phyloP scores from a whole-genome alignment of 495 filamentous ascomycete species.

The Staphylotrichum tortipilum region DNA sequence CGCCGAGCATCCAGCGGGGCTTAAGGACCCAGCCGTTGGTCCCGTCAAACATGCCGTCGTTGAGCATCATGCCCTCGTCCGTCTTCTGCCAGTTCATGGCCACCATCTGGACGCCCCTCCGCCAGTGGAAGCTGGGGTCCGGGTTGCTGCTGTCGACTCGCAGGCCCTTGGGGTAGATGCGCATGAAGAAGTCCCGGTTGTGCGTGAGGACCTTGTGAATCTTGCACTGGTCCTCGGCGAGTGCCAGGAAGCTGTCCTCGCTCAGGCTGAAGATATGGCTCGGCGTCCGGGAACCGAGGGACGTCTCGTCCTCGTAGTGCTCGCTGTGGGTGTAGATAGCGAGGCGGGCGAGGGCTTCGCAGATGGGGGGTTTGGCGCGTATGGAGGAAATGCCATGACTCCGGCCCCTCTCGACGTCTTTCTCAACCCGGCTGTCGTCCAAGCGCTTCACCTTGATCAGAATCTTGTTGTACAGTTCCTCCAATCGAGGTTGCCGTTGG shows the following conservation, averaged over 20 bases:
- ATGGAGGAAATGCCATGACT: conserved; percentile 22
- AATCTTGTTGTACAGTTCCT: conserved; percentile 69
- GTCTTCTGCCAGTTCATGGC: conserved; percentile 90
- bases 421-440: conserved; percentile 29
- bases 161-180: conserved; percentile 74
- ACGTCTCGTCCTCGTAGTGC: conserved; percentile 60
- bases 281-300: conserved; percentile 49
- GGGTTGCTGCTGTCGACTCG: conserved; percentile 78
- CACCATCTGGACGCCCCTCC: conserved; percentile 81
- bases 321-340: conserved; percentile 81
- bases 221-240: conserved; percentile 35
- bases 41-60: conserved; percentile 83
- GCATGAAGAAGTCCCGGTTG: conserved; percentile 79
- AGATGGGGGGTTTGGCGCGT: conserved; percentile 49
- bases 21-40: conserved; percentile 82
- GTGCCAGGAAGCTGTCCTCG: conserved; percentile 60
- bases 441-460: conserved; percentile 82
- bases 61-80: conserved; percentile 92
- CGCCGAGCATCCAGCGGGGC: conserved; percentile 46
- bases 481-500: conserved; percentile 58
- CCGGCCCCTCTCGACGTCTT: conserved; percentile 16
- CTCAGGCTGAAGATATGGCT: conserved; percentile 81
- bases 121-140: conserved; percentile 77
- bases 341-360: conserved; percentile 58
- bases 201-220: conserved; percentile 59